Evolutionary conservation across 2,329 filamentous ascomycete genomes (phyloP).

Genomic region (Neoascochyta sp.): DNA sequence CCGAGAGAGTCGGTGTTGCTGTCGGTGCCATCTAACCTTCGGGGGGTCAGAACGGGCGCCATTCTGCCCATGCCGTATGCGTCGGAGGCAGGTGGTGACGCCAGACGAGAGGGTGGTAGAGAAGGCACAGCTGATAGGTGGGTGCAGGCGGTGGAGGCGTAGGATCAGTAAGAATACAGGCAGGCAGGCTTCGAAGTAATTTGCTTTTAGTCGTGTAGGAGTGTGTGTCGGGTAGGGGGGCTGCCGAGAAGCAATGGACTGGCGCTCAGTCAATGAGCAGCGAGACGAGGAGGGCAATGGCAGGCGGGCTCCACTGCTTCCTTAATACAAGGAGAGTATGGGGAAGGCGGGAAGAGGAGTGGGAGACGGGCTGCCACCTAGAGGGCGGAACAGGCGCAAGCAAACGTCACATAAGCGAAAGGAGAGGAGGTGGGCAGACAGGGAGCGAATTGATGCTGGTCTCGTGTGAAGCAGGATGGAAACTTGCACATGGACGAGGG

Average conservation of each 20-base stretch:
- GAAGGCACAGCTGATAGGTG: conserved; percentile 6
- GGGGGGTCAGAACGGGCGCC: conserved; percentile 26
- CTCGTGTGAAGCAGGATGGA: conserved; percentile 17
- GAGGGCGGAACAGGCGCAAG: conserved; percentile 19
- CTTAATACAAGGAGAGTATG: conserved; percentile 25
- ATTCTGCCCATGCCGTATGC: conserved; percentile 28
- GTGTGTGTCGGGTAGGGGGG: no score
- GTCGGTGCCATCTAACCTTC: conserved; percentile 26
- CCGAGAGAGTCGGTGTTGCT: conserved; percentile 33
- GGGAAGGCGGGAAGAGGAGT: conserved; percentile 18
- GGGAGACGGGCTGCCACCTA: conserved; percentile 17
- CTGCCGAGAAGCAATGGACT: not conserved
- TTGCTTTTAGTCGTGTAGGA: no score
- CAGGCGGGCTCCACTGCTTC: conserved; percentile 22
- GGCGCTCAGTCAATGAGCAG: conserved; percentile 6
- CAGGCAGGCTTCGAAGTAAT: conserved; percentile 3
- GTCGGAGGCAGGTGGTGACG: conserved; percentile 10
- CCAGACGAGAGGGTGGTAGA: no score
- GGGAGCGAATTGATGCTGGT: conserved; percentile 19
- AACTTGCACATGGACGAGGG: conserved; percentile 18
- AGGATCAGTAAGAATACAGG: conserved; percentile 7
- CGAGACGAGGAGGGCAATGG: conserved; percentile 8
- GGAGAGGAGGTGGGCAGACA: conserved; percentile 19
- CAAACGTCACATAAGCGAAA: conserved; percentile 29
- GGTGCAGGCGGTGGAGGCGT: not conserved